Percentiles rank a stretch among this genome's conserved stretches.
phyloP scores from a whole-genome alignment of 1,284 basidiomycete species.

The Pterulicium gracile region DNA sequence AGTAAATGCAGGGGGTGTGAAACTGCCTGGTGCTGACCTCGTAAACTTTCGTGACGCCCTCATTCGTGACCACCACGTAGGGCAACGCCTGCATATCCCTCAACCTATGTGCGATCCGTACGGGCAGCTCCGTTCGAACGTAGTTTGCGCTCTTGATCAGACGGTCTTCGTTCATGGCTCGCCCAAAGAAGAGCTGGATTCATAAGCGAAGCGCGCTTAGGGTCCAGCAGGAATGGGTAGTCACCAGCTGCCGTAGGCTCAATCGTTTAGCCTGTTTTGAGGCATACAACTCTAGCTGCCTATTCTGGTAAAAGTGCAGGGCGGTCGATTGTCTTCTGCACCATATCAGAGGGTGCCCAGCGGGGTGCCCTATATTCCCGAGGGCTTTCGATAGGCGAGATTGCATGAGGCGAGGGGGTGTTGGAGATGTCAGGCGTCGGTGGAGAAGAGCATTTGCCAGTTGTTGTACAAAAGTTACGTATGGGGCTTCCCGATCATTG shows the following conservation, averaged over 20 bases:
- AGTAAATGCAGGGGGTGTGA: constrained; percentile 1
- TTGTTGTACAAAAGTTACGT: no score
- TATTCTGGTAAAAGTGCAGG: constrained; percentile 78
- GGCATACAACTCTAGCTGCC: constrained; percentile 75
- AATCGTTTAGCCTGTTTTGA: constrained; percentile 63
- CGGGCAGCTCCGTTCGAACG: constrained; percentile 80
- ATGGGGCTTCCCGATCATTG: no score
- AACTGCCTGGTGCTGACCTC: constrained; percentile 40
- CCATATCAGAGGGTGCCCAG: not conserved
- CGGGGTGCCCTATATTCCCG: no score
- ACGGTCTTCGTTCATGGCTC: constrained; percentile 64
- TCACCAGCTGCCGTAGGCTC: constrained; percentile 74
- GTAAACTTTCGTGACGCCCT: constrained; percentile 77
- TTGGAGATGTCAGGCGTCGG: no score
- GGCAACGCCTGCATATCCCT: constrained; percentile 82
- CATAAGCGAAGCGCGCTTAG: constrained; percentile 5
- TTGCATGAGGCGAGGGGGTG: no score
- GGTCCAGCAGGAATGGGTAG: constrained; percentile 14
- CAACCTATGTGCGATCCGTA: constrained; percentile 81
- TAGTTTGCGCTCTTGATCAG: constrained; percentile 84
- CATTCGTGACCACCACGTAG: constrained; percentile 82
- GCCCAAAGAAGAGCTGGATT: constrained; percentile 57
- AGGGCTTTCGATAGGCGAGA: no score
- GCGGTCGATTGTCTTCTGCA: constrained; percentile 28
- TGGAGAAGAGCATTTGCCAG: no score